Base-by-base conservation (phyloP, 306 rosid genomes). In the Dalbergia cochinchinensis region DNA sequence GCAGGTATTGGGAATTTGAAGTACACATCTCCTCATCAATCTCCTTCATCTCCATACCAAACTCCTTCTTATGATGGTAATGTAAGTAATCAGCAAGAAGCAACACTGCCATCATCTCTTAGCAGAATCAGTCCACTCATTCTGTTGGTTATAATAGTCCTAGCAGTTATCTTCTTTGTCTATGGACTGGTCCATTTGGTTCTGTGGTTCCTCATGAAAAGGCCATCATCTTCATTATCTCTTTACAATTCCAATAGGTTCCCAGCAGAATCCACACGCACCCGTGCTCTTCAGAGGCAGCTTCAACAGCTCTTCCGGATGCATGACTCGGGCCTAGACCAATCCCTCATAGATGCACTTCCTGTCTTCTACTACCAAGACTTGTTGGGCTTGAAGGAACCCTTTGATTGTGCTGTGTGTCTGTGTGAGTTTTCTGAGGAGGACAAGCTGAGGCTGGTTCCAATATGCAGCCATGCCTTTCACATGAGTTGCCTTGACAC, bases 331-430 rank as follows among this genome's bases (percentile, higher is more conserved):
- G 99, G 99, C 22, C 74, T 94, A 37, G 95, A 94, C 39, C 97
- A 92, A 71, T 15, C 92, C 44, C 69, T 84, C 76, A 81, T 94
- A 41, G 95, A 94, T 47, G 77, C 91, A 35, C 83, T 94, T 9
- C 99, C 99, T 22, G 71, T 91, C 42, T 94, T 94, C 85, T 61
- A 11, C 71, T 94, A 89, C 83, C 72, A 83, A 79, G 94, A 91
- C 48, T 71, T 92, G 13, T 31, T 91, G 78, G 95, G 92, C 11
- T 65, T 69, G 31, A 86, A 92, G 77, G 97, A 87, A 74, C 97
- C 97, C 0, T 92, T 91, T 47, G 99, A 94, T 45, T 94, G 99
- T 83, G 90, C 97, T 5, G 92, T 94, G 59, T 94, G 99, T 78
- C 86, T 94, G 0, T 86, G 86, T 66, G 97, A 88, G 41, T 92